Base-by-base conservation (phyloP, 1,284 basidiomycete species). In the Heterobasidion parviporum region DNA sequence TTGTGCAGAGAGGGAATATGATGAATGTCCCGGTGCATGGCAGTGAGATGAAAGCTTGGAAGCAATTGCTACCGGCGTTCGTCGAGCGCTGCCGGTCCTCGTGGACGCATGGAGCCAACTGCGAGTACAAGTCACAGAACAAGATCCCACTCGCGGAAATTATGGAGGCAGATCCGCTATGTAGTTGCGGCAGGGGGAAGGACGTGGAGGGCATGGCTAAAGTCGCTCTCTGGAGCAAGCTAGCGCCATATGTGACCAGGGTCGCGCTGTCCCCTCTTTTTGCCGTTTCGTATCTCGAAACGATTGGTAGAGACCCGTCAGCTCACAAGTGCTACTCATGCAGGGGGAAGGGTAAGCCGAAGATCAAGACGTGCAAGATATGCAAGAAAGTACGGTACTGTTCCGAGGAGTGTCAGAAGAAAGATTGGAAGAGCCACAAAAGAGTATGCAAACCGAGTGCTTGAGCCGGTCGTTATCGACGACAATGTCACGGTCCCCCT, bases 81-180 rank as follows among this genome's bases (percentile, higher is more conserved):
- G 72, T 70, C 6, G 81, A 83, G 60, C 74, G 81, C 12, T 81
- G 78, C 57, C 72, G 81, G 14, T 12, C 18, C 18, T 70, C 66
- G 0, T 83, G 81, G 81, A 61, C 62, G 14, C 81, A 83, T 61
- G 64, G 59, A 9, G 16, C 63, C 8, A 65, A 64, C 34, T 83
- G 81, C 67, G 73, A 75, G 61, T 81, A 81, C 62, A 20, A n/a
- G 26, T 9, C 55, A 2, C 45, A 52, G 20, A 61, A 59, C 0
- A 59, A 52, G 15, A 59, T 71, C n/a, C 72, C 71, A 2, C 59
- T 70, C 9, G 57, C 67, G 1, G 55, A 61, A 6, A 62, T 65
- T 44, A 62, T 65, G 52, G 63, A 64, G 10, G 32, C 54, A 35
- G 61, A 61, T 45, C 68, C 71, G 1, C 46, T 75, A 12, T 75